Evolutionary conservation across 257 asterid genomes (phyloP).

Genomic region (Petrea volubilis): DNA sequence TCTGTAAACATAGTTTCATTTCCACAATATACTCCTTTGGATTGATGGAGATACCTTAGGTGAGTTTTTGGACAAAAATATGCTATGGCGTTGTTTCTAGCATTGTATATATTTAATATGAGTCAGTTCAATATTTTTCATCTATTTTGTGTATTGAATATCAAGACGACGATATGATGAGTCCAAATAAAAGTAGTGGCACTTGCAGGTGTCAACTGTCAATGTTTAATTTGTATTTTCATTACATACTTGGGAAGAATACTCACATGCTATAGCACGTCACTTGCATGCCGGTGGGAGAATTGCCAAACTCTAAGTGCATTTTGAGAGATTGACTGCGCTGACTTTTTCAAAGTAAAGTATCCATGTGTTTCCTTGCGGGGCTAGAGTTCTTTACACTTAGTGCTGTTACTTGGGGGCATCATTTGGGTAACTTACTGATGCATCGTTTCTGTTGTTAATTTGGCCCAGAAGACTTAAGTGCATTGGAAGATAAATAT

Average conservation of each 20-base stretch:
- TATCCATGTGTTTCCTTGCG: background rate
- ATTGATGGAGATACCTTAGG: constrained; percentile 6
- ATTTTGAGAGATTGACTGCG: background rate
- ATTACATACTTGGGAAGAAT: background rate
- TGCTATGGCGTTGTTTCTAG: background rate
- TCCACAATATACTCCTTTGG: background rate
- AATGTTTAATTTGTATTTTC: constrained; percentile 5
- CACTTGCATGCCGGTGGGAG: constrained; percentile 9
- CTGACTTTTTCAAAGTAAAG: background rate
- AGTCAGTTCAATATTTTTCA: background rate
- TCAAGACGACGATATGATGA: constrained; percentile 11
- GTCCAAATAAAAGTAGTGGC: constrained; percentile 11
- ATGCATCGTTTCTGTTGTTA: background rate
- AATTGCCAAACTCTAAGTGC: constrained; percentile 10
- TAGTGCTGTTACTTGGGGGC: constrained; percentile 7
- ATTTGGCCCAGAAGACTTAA: background rate
- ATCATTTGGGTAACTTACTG: background rate
- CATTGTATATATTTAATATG: background rate
- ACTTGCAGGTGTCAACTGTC: constrained; percentile 6
- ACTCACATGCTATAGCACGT: constrained; percentile 9
- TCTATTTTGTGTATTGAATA: constrained; percentile 4
- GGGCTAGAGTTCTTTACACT: background rate
- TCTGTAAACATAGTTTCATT: background rate
- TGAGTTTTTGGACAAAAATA: background rate
- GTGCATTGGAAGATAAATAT: constrained; percentile 1